Conservation (phyloP, 2,329 filamentous ascomycete species). For the Exophiala mesophila region DNA sequence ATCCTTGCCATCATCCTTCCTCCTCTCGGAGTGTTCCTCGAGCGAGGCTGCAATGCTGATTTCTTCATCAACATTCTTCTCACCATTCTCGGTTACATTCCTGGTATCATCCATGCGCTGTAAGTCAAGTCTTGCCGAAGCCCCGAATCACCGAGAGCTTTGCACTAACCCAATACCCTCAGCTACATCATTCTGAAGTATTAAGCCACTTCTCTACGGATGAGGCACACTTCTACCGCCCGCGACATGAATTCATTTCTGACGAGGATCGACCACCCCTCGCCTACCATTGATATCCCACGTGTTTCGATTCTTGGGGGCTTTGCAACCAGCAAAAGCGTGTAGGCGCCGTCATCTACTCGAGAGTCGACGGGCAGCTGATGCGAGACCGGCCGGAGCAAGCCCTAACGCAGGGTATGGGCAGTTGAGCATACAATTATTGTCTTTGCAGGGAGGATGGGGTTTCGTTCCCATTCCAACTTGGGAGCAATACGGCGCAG, state of each 20-base stretch:
- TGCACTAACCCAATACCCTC: conserved; percentile 20
- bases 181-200: conserved; percentile 87
- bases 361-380: no score
- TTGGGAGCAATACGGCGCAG: conserved; percentile 8
- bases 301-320: conserved; percentile 14
- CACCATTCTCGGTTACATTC: conserved; percentile 71
- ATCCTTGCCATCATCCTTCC: conserved; percentile 86
- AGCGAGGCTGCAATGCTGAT: conserved; percentile 82
- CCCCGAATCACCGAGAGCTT: not conserved
- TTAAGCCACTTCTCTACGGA: conserved; percentile 43
- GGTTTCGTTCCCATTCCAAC: not conserved
- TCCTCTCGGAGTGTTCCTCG: conserved; percentile 87
- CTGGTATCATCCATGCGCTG: conserved; percentile 86
- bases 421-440: not conserved
- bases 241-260: conserved; percentile 7
- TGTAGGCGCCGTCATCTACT: no score
- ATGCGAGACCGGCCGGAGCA: no score
- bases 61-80: conserved; percentile 89
- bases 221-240: conserved; percentile 28
- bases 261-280: conserved; percentile 23
- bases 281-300: conserved; percentile 23
- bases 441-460: not conserved
- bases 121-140: conserved; percentile 44
- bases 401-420: not conserved
- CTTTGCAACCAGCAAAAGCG: conserved; percentile 4